Conservation (phyloP, 257 asterid genomes). For the Petrea volubilis region DNA sequence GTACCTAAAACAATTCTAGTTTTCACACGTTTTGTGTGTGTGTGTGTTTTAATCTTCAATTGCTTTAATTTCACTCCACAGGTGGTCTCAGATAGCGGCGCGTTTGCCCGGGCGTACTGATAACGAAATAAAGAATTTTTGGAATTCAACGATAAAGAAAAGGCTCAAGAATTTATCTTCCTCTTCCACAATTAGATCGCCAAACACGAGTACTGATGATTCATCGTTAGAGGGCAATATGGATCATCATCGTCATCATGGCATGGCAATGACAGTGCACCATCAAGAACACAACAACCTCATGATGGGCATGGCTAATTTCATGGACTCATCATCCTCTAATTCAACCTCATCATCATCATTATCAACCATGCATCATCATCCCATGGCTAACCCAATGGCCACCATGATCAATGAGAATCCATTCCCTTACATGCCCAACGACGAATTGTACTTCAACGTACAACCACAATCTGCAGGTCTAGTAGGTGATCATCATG, state of each 20-base stretch:
- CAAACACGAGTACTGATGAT: slow-evolving; percentile 39
- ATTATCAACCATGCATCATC: slow-evolving; percentile 11
- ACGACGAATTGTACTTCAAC: slow-evolving; percentile 33
- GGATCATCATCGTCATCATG: slow-evolving; percentile 19
- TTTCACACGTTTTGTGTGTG: no score
- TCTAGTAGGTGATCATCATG: neutral
- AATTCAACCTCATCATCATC: slow-evolving; percentile 30
- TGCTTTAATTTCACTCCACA: neutral
- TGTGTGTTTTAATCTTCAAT: neutral
- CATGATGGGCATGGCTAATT: slow-evolving; percentile 38
- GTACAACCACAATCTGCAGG: slow-evolving; percentile 33
- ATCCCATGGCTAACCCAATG: slow-evolving; percentile 33
- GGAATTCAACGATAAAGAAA: slow-evolving; percentile 64
- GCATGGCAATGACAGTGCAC: slow-evolving; percentile 40
- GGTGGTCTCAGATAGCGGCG: slow-evolving; percentile 76
- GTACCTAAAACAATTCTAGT: no score
- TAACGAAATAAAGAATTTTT: slow-evolving; percentile 63
- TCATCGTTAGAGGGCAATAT: slow-evolving; percentile 43
- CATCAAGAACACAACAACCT: slow-evolving; percentile 34
- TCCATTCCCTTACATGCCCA: neutral
- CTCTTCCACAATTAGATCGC: slow-evolving; percentile 36
- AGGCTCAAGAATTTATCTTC: slow-evolving; percentile 52
- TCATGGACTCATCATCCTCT: slow-evolving; percentile 41
- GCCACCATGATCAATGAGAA: slow-evolving; percentile 23
- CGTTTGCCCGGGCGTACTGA: slow-evolving; percentile 67